Evolutionary conservation across 2,329 filamentous ascomycete species (phyloP), one percentile per base, ranked within the genome.

Genomic region (Colletotrichum ledebouriae): DNA sequence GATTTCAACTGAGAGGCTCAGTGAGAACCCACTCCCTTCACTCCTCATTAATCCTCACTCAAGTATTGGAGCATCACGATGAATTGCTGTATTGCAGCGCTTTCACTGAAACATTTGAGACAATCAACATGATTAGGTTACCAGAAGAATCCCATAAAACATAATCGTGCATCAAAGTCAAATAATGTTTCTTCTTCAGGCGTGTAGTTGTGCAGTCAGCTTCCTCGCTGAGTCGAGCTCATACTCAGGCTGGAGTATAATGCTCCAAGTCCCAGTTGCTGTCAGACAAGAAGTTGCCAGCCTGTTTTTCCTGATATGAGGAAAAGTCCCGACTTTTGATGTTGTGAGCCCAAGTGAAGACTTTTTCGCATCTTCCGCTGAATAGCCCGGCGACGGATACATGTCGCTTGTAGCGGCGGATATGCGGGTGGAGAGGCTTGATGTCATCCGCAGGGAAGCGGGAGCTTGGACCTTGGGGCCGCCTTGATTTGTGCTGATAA

Each of bases 401-500:
- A 53, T 17, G 41, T 39, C 22, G n/a, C 46, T 37, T 37, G 53
- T 47, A 47, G 66, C 56, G 55, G 66, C 61, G 66, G 61, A 69
- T 69, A 69, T 66, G 66, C 66, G 49, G 55, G 61, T 69, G 66
- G 66, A 60, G 61, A 56, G 62, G 49, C 55, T 69, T 69, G 66
- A 69, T 69, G 66, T 69, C 66, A 69, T 69, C 47, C 65, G 39
- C 55, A 68, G 65, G 65, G 65, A 68, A 59, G 46, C 20, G 25
- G 62, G 56, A 66, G 66, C 66, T 69, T 69, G 66, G 66, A 56
- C 66, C 66, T 39, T 46, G 47, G 46, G 66, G 56, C 66, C 33
- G 66, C 66, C 66, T 69, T 69, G 66, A 69, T 69, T 69, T 69
- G 66, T 22, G 66, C 66, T 61, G 66, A 66, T 69, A 69, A 56